Evolutionary conservation across 495 filamentous ascomycete species (phyloP).

Genomic region (Trichocladium uniseriatum): DNA sequence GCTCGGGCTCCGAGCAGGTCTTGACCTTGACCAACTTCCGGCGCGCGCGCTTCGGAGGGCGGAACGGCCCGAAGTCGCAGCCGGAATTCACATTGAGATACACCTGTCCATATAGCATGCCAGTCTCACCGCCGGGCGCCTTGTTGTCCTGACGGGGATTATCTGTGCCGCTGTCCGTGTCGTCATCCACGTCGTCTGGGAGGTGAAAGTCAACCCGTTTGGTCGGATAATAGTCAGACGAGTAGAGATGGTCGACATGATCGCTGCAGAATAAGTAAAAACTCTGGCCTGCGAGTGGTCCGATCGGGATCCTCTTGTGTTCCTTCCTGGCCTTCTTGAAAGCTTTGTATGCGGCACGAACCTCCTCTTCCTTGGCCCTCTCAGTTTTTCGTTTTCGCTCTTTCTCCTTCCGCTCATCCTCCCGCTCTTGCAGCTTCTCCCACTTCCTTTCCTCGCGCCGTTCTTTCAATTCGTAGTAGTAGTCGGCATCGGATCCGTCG

Average conservation of each 20-base stretch:
- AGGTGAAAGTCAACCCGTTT: not conserved
- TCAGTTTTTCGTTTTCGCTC: not conserved
- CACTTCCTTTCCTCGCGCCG: not conserved
- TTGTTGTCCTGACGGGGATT: not conserved
- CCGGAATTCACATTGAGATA: not conserved
- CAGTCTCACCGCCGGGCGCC: not conserved
- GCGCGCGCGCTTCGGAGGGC: not conserved
- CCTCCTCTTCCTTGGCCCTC: not conserved
- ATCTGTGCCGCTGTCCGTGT: no score
- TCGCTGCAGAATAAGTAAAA: not conserved
- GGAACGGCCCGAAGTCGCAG: not conserved
- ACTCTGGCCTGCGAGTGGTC: not conserved
- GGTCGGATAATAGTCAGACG: not conserved
- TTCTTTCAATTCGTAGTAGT: not conserved
- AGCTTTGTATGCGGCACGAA: not conserved
- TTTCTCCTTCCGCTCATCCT: not conserved
- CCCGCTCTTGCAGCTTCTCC: not conserved
- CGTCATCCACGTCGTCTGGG: not conserved
- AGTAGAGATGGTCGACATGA: not conserved
- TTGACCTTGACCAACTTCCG: not conserved
- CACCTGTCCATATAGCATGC: not conserved
- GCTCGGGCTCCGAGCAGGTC: not conserved
- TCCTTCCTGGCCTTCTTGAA: not conserved
- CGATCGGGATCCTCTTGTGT: not conserved
- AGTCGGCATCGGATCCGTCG: not conserved